Conservation (phyloP, 2,329 filamentous ascomycete genomes). For the Drechslerella coelobrocha region DNA sequence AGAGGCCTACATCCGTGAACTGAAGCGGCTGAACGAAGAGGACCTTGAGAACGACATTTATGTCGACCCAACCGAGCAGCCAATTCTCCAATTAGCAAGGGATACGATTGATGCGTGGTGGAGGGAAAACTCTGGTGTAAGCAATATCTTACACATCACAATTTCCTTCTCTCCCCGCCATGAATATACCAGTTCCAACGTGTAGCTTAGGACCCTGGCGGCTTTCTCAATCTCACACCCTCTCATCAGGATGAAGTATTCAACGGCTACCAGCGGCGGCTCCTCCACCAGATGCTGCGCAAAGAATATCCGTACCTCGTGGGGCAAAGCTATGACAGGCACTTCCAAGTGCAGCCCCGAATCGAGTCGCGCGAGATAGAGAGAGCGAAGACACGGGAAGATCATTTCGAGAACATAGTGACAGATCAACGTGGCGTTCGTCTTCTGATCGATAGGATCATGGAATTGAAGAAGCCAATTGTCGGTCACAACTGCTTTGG, state of each 20-base stretch:
- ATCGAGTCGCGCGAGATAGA: constrained; percentile 60
- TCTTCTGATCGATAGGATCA: constrained; percentile 53
- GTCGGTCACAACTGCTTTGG: constrained; percentile 72
- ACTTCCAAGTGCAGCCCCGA: constrained; percentile 58
- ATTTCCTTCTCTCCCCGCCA: background rate
- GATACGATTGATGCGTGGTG: constrained; percentile 18
- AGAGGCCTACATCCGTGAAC: constrained; percentile 48
- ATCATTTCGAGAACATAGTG: constrained; percentile 52
- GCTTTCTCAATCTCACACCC: constrained; percentile 27
- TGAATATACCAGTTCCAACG: background rate
- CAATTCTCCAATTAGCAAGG: constrained; percentile 15
- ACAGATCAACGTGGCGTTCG: constrained; percentile 52
- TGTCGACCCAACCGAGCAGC: constrained; percentile 10
- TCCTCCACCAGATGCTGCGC: constrained; percentile 72
- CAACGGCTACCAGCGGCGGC: constrained; percentile 68
- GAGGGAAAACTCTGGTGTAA: constrained; percentile 6
- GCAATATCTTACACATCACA: constrained; percentile 8
- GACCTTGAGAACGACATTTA: constrained; percentile 16
- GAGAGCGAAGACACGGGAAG: constrained; percentile 52
- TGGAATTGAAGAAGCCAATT: constrained; percentile 59
- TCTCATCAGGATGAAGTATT: constrained; percentile 57
- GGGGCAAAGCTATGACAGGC: constrained; percentile 56
- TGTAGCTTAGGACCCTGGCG: constrained; percentile 2
- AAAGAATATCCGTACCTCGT: constrained; percentile 64
- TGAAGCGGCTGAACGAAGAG: constrained; percentile 11